Conservation (phyloP, 805 yeast species). For the Barnettozyma sp. region DNA sequence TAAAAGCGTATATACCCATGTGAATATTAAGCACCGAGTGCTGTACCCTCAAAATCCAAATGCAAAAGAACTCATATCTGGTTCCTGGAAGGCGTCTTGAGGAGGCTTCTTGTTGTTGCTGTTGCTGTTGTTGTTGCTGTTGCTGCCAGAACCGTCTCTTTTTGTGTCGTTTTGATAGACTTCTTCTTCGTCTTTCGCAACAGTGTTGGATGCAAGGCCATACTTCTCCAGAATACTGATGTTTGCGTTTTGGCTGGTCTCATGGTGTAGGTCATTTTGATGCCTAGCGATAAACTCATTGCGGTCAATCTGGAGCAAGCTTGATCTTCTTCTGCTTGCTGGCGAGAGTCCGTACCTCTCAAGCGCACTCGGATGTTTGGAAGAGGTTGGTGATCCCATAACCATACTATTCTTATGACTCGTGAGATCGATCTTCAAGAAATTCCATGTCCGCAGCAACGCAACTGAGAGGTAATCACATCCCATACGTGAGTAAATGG, state of each 20-base stretch:
- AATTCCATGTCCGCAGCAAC: slow-evolving; percentile 63
- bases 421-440: slow-evolving; percentile 27
- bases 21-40: no score
- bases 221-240: slow-evolving; percentile 25
- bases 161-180: no score
- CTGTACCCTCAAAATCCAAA: slow-evolving; percentile 32
- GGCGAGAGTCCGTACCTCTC: slow-evolving; percentile 25
- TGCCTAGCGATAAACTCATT: slow-evolving; percentile 1
- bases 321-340: slow-evolving; percentile 19
- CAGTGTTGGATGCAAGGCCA: slow-evolving; percentile 20
- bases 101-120: slow-evolving; percentile 27
- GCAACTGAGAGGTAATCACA: slow-evolving; percentile 72
- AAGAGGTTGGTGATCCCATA: slow-evolving; percentile 5
- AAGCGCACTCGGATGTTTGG: slow-evolving; percentile 9
- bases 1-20: no score
- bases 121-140: slow-evolving; percentile 8
- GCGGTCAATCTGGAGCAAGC: slow-evolving; percentile 10
- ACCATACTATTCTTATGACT: slow-evolving; percentile 4
- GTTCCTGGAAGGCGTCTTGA: slow-evolving; percentile 55
- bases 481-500: slow-evolving; percentile 81
- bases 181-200: slow-evolving; percentile 18
- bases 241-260: slow-evolving; percentile 5
- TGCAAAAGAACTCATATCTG: slow-evolving; percentile 69
- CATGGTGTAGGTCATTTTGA: slow-evolving; percentile 5
- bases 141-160: no score